Evolutionary conservation across 306 rosid genomes (phyloP).

Genomic region (Citrullus colocynthis): DNA sequence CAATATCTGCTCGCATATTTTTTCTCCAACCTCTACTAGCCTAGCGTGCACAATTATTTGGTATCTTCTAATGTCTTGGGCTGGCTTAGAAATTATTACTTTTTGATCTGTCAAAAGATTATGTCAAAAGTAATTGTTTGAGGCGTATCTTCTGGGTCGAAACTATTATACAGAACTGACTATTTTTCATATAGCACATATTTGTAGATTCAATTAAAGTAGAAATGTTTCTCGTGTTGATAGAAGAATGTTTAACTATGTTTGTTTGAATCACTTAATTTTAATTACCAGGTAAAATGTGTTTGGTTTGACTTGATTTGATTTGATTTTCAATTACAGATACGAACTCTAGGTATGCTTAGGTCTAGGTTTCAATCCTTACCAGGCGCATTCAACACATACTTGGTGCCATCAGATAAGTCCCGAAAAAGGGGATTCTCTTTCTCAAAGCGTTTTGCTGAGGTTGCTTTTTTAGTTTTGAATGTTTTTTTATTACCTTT

Average conservation of each 20-base stretch:
- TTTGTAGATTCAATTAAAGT: not conserved
- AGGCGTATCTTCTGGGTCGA: not conserved
- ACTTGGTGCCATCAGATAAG: constrained; percentile 85
- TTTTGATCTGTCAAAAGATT: not conserved
- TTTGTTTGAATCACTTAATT: not conserved
- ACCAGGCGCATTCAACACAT: constrained; percentile 92
- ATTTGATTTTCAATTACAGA: constrained; percentile 32
- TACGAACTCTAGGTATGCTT: constrained; percentile 87
- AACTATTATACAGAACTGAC: not conserved
- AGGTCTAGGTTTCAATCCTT: constrained; percentile 90
- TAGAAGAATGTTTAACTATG: not conserved
- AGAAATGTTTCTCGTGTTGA: not conserved
- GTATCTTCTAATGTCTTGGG: not conserved
- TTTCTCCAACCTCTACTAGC: not conserved
- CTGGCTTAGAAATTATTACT: not conserved
- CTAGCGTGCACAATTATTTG: not conserved
- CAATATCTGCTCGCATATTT: not conserved
- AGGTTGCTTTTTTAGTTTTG: constrained; percentile 40
- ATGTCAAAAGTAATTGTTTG: not conserved
- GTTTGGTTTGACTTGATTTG: constrained; percentile 7
- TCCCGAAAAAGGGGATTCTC: constrained; percentile 57
- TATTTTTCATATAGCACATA: not conserved
- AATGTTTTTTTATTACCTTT: not conserved
- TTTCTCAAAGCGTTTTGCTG: constrained; percentile 65
- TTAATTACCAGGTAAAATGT: not conserved